Percentiles rank a stretch among this genome's conserved stretches.
These are phyloP conservation scores for Gossypium raimondii DNA, from an alignment of 345 rosid genomes.

Conservation along the genomic window DNA sequence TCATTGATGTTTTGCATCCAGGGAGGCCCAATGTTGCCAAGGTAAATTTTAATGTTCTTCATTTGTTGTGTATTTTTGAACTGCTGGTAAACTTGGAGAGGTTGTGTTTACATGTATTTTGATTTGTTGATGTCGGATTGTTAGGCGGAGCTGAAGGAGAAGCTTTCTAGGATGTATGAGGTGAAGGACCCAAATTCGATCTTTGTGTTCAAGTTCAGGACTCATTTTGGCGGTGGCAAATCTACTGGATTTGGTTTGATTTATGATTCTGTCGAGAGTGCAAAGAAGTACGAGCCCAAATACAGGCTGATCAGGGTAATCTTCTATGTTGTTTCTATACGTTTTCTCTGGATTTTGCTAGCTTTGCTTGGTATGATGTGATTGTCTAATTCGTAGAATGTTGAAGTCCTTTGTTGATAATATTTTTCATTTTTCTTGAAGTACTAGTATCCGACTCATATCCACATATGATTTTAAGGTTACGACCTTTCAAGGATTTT, in stretches of 20 bases:
- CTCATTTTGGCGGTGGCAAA: not conserved
- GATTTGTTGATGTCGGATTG: not conserved
- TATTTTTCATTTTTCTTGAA: too few relatives aligned
- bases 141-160: slow-evolving; percentile 1
- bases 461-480: too few relatives aligned
- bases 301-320: slow-evolving; percentile 7
- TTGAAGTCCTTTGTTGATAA: not conserved
- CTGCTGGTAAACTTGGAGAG: not conserved
- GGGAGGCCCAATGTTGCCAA: slow-evolving; percentile 7
- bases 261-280: not conserved
- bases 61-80: not conserved
- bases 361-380: not conserved
- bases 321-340: not conserved
- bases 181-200: not conserved
- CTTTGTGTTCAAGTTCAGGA: slow-evolving; percentile 4
- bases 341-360: not conserved
- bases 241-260: not conserved
- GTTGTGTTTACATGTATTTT: not conserved
- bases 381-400: not conserved
- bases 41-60: not conserved
- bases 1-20: slow-evolving; percentile 8
- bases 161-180: not conserved
- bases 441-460: too few relatives aligned
- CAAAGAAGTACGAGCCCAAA: not conserved
- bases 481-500: too few relatives aligned